These are phyloP conservation scores for Glonium stellatum DNA, from an alignment of 495 filamentous ascomycete species.

Conservation along the genomic window DNA sequence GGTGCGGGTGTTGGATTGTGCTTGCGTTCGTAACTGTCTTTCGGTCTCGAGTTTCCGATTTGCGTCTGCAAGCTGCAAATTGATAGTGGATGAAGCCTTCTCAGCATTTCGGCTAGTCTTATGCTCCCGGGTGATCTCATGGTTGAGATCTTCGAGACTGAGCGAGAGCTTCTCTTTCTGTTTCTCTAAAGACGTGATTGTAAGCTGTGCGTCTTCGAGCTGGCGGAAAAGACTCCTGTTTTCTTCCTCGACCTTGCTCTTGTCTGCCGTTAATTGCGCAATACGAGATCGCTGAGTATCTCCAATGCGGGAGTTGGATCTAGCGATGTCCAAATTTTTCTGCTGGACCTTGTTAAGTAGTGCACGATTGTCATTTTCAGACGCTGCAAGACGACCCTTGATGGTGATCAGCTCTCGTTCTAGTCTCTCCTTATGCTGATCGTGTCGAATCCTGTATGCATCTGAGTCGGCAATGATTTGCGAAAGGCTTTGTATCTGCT, in stretches of 20 bases:
- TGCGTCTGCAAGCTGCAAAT: slow-evolving; percentile 77
- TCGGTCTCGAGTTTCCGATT: slow-evolving; percentile 89
- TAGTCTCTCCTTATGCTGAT: slow-evolving; percentile 86
- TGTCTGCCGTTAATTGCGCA: slow-evolving; percentile 71
- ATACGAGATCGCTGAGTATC: slow-evolving; percentile 80
- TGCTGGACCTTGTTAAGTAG: slow-evolving; percentile 94
- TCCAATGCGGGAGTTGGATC: slow-evolving; percentile 77
- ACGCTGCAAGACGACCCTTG: slow-evolving; percentile 82
- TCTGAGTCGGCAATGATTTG: slow-evolving; percentile 82
- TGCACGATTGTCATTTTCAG: slow-evolving; percentile 94
- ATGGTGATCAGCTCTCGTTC: slow-evolving; percentile 89
- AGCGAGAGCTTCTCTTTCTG: slow-evolving; percentile 91
- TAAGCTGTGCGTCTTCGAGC: slow-evolving; percentile 79
- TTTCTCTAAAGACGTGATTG: slow-evolving; percentile 82
- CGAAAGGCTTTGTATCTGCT: slow-evolving; percentile 71
- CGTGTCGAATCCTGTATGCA: slow-evolving; percentile 75
- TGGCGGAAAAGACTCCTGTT: slow-evolving; percentile 74
- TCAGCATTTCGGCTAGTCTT: slow-evolving; percentile 88
- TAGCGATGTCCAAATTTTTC: slow-evolving; percentile 93
- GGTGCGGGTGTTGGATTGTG: slow-evolving; percentile 76
- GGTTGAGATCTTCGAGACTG: slow-evolving; percentile 85
- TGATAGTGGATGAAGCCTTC: slow-evolving; percentile 75
- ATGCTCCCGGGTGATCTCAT: slow-evolving; percentile 85
- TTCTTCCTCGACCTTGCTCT: slow-evolving; percentile 75
- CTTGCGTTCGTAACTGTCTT: slow-evolving; percentile 74